Percentiles rank a stretch among this genome's conserved stretches.
phyloP scores from a whole-genome alignment of 1,284 basidiomycete species.

The Dichomitus squalens region DNA sequence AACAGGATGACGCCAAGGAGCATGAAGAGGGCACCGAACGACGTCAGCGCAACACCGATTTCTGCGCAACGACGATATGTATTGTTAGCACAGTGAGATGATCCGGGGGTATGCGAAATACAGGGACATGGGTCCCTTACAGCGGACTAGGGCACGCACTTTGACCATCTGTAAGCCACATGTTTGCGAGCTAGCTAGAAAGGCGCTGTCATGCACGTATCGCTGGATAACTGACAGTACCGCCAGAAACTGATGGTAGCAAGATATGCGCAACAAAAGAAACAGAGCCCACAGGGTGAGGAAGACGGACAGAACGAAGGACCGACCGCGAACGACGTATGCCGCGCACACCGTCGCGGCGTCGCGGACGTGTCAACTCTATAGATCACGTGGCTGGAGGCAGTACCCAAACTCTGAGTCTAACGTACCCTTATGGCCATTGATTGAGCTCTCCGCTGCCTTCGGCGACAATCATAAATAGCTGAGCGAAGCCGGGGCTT shows the following conservation, averaged over 20 bases:
- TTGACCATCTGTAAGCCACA: slow-evolving; percentile 32
- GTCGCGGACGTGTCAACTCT: background rate
- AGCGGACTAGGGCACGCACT: slow-evolving; percentile 12
- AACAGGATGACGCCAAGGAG: slow-evolving; percentile 94
- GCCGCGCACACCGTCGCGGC: too few relatives aligned
- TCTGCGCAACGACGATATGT: slow-evolving; percentile 49
- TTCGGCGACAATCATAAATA: too few relatives aligned
- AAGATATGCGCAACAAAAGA: too few relatives aligned
- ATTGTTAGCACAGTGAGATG: background rate
- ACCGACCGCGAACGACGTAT: background rate
- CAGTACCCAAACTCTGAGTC: too few relatives aligned
- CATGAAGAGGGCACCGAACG: slow-evolving; percentile 97
- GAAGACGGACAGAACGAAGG: background rate
- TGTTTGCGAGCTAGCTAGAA: slow-evolving; percentile 1
- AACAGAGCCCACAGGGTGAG: too few relatives aligned
- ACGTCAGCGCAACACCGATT: slow-evolving; percentile 95
- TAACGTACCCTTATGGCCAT: too few relatives aligned
- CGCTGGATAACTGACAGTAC: background rate
- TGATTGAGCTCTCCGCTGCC: too few relatives aligned
- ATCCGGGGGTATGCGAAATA: background rate
- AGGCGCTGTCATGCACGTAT: background rate
- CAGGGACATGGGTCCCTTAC: background rate
- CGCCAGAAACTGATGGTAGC: slow-evolving; percentile 7
- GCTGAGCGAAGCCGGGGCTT: too few relatives aligned
- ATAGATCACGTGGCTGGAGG: background rate